Conservation (phyloP, 2,329 filamentous ascomycete genomes). For the Dothistroma pini region DNA sequence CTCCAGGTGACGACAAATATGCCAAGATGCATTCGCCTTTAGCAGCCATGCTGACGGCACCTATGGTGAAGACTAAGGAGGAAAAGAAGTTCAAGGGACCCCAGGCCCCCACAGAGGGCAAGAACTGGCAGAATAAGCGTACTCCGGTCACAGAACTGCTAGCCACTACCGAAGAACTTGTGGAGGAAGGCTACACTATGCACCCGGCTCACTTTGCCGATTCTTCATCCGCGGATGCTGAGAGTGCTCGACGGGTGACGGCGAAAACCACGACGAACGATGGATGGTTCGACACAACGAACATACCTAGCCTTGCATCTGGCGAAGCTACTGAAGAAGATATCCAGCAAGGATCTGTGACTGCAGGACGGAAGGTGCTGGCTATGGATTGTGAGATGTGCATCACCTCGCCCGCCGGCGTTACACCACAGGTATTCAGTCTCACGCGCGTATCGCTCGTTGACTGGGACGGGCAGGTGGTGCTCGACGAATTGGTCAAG, state of each 20-base stretch:
- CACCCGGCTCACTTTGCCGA: constrained; percentile 69
- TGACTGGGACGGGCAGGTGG: constrained; percentile 74
- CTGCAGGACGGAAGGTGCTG: constrained; percentile 72
- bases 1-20: constrained; percentile 79
- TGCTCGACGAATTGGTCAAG: constrained; percentile 90
- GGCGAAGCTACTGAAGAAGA: constrained; percentile 65
- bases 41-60: constrained; percentile 74
- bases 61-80: constrained; percentile 65
- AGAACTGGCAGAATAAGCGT: constrained; percentile 67
- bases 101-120: constrained; percentile 60
- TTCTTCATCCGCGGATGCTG: constrained; percentile 22
- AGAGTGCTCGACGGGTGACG: constrained; percentile 43
- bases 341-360: constrained; percentile 76
- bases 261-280: constrained; percentile 49
- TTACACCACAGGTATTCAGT: constrained; percentile 64
- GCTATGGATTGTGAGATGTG: constrained; percentile 98
- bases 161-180: constrained; percentile 66
- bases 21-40: constrained; percentile 82
- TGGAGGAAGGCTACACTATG: constrained; percentile 77
- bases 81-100: constrained; percentile 60
- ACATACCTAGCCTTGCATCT: constrained; percentile 62
- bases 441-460: constrained; percentile 87
- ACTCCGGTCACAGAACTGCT: constrained; percentile 81
- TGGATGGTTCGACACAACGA: constrained; percentile 78
- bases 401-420: constrained; percentile 59